These are phyloP conservation scores for Ustilago nuda DNA, from an alignment of 1,284 basidiomycete species.

Conservation along the genomic window DNA sequence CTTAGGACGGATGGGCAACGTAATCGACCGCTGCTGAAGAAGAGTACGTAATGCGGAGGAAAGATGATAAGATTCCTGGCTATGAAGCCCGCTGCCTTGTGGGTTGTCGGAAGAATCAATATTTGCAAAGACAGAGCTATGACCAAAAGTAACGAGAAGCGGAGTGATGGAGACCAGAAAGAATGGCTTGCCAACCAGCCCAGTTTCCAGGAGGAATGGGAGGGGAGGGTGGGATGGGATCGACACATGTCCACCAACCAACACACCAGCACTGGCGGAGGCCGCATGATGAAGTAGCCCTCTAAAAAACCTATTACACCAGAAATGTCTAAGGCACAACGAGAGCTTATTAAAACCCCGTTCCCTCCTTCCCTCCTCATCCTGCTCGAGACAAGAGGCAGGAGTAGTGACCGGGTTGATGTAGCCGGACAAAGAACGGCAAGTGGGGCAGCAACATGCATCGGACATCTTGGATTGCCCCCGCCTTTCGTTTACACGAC, in stretches of 20 bases:
- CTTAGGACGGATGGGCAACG: neutral
- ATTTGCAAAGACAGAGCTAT: neutral
- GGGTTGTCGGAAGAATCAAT: conserved; percentile 1
- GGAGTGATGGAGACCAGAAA: neutral
- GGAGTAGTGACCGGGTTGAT: neutral
- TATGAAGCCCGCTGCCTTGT: neutral
- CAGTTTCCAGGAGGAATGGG: neutral
- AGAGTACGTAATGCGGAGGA: conserved; percentile 1
- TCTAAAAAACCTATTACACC: too few relatives aligned
- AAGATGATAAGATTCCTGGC: conserved; percentile 1
- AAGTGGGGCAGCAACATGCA: neutral
- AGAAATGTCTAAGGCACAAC: too few relatives aligned
- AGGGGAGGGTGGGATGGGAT: neutral
- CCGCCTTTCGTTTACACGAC: neutral
- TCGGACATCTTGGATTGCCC: conserved; percentile 5
- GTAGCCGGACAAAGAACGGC: neutral
- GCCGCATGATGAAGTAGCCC: neutral
- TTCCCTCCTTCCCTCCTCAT: neutral
- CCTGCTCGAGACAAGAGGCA: neutral
- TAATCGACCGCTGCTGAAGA: neutral
- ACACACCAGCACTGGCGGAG: neutral
- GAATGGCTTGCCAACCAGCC: neutral
- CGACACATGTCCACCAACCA: conserved; percentile 5
- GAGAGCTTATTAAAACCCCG: too few relatives aligned
- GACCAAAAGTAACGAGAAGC: conserved; percentile 1